Percentiles rank a stretch among this genome's conserved stretches.
These are phyloP conservation scores for Buddleja alternifolia DNA, from an alignment of 257 asterid species.

Conservation along the genomic window DNA sequence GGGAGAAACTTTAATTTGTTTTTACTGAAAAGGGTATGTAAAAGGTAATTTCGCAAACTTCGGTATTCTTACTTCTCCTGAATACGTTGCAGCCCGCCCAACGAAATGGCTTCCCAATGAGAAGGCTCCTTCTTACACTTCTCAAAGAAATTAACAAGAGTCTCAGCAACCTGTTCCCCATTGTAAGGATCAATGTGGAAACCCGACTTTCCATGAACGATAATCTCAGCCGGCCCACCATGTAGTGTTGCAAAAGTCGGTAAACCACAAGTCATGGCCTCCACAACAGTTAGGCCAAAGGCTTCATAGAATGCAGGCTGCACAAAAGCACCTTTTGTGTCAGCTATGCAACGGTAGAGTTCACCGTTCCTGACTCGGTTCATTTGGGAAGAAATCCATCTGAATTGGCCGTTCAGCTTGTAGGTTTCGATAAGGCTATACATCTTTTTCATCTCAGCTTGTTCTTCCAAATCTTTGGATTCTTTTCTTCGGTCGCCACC, in stretches of 20 bases:
- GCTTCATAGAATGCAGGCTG: conserved; percentile 99
- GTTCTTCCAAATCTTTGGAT: conserved; percentile 95
- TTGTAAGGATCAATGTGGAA: conserved; percentile 96
- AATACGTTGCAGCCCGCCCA: conserved; percentile 76
- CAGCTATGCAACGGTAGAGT: conserved; percentile 88
- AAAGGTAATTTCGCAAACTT: too few relatives aligned
- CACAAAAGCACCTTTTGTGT: conserved; percentile 80
- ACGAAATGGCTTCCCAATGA: conserved; percentile 72
- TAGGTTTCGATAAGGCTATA: conserved; percentile 70
- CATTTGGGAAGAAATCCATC: conserved; percentile 99
- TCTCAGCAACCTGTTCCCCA: conserved; percentile 73
- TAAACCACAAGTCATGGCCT: conserved; percentile 97
- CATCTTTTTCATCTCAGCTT: conserved; percentile 95
- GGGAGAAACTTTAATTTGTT: too few relatives aligned
- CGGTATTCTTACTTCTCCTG: conserved; percentile 80
- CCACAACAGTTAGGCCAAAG: conserved; percentile 93
- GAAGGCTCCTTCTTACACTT: conserved; percentile 67
- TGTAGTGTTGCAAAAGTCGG: conserved; percentile 88
- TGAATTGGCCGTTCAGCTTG: conserved; percentile 78
- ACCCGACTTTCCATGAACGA: conserved; percentile 84
- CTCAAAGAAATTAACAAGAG: conserved; percentile 73
- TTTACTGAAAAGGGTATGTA: too few relatives aligned
- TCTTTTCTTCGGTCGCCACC: conserved; percentile 95
- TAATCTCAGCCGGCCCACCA: conserved; percentile 98
- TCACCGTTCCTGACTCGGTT: conserved; percentile 95